phyloP scores from a whole-genome alignment of 108 stramenopile species.

The Fragilariopsis cylindrus region DNA sequence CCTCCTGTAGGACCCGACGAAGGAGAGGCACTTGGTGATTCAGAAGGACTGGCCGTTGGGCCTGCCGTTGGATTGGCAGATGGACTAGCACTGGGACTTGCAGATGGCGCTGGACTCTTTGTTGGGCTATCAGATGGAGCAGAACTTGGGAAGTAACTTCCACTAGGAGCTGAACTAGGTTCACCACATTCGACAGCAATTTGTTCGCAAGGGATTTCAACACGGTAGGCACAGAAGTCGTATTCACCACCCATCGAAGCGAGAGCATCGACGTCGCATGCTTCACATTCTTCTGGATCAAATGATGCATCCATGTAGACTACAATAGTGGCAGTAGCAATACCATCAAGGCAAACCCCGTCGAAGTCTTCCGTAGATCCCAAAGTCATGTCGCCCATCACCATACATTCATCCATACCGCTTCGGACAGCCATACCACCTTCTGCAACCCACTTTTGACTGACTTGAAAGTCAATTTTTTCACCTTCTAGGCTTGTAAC shows the following conservation, averaged over 20 bases:
- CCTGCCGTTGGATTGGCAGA: constrained; percentile 2
- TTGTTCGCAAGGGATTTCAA: constrained; percentile 5
- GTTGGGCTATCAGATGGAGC: constrained; percentile 15
- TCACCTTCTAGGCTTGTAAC: not conserved
- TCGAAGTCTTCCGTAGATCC: not conserved
- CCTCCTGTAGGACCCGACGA: constrained; percentile 9
- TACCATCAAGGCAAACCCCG: not conserved
- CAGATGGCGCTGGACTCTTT: constrained; percentile 6
- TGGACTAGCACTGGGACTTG: constrained; percentile 16
- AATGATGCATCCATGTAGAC: constrained; percentile 3
- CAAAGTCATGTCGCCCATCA: not conserved
- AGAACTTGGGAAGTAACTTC: constrained; percentile 13
- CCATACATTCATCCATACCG: not conserved
- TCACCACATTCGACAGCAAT: not conserved
- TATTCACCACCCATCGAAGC: not conserved
- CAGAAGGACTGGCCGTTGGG: constrained; percentile 13
- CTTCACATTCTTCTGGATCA: constrained; percentile 5
- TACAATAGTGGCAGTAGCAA: not conserved
- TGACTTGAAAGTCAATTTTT: not conserved
- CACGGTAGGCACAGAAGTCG: not conserved
- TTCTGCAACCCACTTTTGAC: not conserved
- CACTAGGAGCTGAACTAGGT: constrained; percentile 14
- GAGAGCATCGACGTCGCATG: not conserved
- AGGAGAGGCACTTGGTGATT: constrained; percentile 8
- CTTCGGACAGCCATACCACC: not conserved